Evolutionary conservation across 2,329 filamentous ascomycete species (phyloP), one percentile per base, ranked within the genome.

Genomic region (Penicillium capsulatum): DNA sequence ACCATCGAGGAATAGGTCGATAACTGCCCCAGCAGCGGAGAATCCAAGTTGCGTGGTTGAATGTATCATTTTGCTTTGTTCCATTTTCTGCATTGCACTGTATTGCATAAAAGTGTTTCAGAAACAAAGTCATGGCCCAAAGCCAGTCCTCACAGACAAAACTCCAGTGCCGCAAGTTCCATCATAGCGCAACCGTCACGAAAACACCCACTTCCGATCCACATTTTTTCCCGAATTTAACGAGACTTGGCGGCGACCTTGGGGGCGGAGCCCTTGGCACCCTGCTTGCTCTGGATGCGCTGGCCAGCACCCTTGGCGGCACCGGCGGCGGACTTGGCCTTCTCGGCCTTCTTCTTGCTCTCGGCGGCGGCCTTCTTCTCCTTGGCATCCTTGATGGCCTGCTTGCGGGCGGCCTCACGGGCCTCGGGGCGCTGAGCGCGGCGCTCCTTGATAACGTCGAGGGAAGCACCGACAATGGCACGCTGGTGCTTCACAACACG

Each of bases 381-480:
- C 86, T 98, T 98, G 77, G 83, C 86, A 70, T 94, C 89, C 80
- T 91, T 91, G 77, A 97, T 90, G 71, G 92, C 91, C 61, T 83
- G 77, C 59, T 79, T 76, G 68, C 92, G 91, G 68, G 89, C 90
- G 65, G 92, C 92, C 64, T 82, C 79, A 71, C 92, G 90, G 69
- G 89, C 91, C 79, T 97, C 92, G 62, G 92, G 92, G 72, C 92
- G 88, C 80, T 88, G 83, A 63, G 80, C 74, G 68, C 92, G 90
- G 77, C 88, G 88, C 84, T 98, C 92, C 84, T 96, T 97, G 83
- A 98, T 97, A 68, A 97, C 89, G 71, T 98, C 92, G 73, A 98
- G 90, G 54, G 92, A 96, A 61, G 92, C 92, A 81, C 92, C 92
- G 63, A 98, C 92, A 73, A 98, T 94, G 70, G 85, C 91, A 80